Evolutionary conservation across 192 early-diverging fungal species (phyloP).

Genomic region (Coemansia sp.): DNA sequence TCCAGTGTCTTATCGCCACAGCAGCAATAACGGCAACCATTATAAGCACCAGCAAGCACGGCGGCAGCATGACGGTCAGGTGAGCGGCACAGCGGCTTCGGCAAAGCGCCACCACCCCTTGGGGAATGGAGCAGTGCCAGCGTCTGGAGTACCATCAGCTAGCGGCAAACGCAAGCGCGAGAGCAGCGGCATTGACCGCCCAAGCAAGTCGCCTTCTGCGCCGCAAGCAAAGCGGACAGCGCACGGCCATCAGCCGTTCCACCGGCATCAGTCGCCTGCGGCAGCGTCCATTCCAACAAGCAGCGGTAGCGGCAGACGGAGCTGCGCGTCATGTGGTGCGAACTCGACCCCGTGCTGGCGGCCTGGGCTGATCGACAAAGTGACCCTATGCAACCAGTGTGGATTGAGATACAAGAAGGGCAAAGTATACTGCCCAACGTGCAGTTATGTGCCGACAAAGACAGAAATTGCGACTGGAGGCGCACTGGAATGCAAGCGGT

Average conservation of each 20-base stretch:
- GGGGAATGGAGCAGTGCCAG: slow-evolving; percentile 2
- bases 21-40: background rate
- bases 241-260: slow-evolving; percentile 9
- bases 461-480: slow-evolving; percentile 57
- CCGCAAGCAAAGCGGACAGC: background rate
- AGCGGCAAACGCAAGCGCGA: slow-evolving; percentile 46
- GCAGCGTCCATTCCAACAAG: slow-evolving; percentile 7
- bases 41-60: slow-evolving; percentile 9
- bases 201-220: slow-evolving; percentile 23
- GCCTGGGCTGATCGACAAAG: slow-evolving; percentile 56
- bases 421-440: slow-evolving; percentile 50
- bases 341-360: slow-evolving; percentile 58
- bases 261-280: slow-evolving; percentile 15
- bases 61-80: slow-evolving; percentile 29
- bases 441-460: slow-evolving; percentile 58
- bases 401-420: slow-evolving; percentile 59
- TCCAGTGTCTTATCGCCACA: background rate
- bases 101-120: slow-evolving; percentile 10
- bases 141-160: background rate
- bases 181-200: slow-evolving; percentile 16
- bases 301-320: slow-evolving; percentile 27
- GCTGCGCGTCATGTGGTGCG: slow-evolving; percentile 52
- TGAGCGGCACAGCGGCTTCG: slow-evolving; percentile 5
- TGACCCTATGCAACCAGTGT: slow-evolving; percentile 57
- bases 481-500: slow-evolving; percentile 47